Base-by-base conservation (phyloP, 2,329 filamentous ascomycete species). In the Xylaria sp. region DNA sequence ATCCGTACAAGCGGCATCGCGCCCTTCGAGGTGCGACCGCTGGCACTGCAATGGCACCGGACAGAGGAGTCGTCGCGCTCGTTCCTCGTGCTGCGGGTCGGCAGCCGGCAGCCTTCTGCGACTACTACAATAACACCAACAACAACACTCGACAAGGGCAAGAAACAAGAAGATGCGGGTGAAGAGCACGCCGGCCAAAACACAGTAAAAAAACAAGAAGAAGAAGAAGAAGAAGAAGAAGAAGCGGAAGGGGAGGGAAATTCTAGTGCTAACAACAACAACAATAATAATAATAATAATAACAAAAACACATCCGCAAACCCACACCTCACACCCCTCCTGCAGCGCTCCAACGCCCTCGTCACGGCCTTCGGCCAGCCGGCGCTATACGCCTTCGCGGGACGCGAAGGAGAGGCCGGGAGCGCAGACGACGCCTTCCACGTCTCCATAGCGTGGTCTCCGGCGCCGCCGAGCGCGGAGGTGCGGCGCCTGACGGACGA, bases 381-480 rank as follows among this genome's bases (percentile, higher is more conserved):
- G 1, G 79, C 85, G 27, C 84, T 98, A 1, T 98, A 98, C 77
- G 77, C 81, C 15, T 36, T 31, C 39, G 66, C 60, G 9, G 4
- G 76, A 76, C 10, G 42, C 67, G 58, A 22, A 1, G 29, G 15
- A 3, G 11, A 17, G 25, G 44, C 11, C 3, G 17, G 22, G 4
- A 31, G 27, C 31, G 39, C 76, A 71, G 38, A 68, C 4, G 78
- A 84, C 55, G 87, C 86, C 25, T 97, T 97, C 75, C 96, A 99
- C 79, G 82, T 98, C 66, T 97, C 94, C 51, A 88, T 99, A 63
- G 96, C 91, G 0, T 98, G 95, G 96, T 91, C 87, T 0, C 84
- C 95, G 68, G 78, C 82, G 10, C 77, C 81, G 47, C 89, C 88
- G n/a, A 61, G 36, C 0, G 81, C 80, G 2, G 82, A 85, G 38